Percentiles rank a stretch among this genome's conserved stretches.
phyloP scores from a whole-genome alignment of 805 yeast genomes.

The Saturnispora bothae region DNA sequence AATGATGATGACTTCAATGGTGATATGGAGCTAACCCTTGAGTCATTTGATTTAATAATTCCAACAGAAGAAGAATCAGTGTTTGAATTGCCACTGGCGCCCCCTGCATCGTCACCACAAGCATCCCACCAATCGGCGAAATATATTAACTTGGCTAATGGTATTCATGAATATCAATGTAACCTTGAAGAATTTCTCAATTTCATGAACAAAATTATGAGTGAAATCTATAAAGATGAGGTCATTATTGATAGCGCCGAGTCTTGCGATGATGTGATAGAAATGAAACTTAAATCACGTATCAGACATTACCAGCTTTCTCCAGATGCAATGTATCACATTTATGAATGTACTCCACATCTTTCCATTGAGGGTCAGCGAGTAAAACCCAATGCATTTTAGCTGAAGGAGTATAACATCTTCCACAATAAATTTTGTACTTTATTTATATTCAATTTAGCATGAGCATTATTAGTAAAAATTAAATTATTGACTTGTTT shows the following conservation, averaged over 20 bases:
- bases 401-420: no score
- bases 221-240: not conserved
- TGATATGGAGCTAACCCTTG: not conserved
- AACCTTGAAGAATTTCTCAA: not conserved
- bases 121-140: no score
- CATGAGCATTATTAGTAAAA: no score
- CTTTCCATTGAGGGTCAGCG: no score
- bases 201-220: not conserved
- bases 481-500: not conserved
- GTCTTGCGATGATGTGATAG: no score
- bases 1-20: slow-evolving; percentile 6
- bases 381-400: no score
- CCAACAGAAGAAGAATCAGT: not conserved
- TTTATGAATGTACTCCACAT: no score
- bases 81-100: not conserved
- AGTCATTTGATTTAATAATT: not conserved
- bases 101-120: no score
- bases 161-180: slow-evolving; percentile 9
- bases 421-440: no score
- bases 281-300: no score
- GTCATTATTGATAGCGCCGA: not conserved
- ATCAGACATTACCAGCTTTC: not conserved
- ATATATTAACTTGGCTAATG: slow-evolving; percentile 9
- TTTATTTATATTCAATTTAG: not conserved
- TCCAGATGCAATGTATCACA: no score